A percentile compares a stretch with the other conserved stretches of the same genome.
Conservation (phyloP, 768 basidiomycete species). For the Rhodotorula babjevae region DNA sequence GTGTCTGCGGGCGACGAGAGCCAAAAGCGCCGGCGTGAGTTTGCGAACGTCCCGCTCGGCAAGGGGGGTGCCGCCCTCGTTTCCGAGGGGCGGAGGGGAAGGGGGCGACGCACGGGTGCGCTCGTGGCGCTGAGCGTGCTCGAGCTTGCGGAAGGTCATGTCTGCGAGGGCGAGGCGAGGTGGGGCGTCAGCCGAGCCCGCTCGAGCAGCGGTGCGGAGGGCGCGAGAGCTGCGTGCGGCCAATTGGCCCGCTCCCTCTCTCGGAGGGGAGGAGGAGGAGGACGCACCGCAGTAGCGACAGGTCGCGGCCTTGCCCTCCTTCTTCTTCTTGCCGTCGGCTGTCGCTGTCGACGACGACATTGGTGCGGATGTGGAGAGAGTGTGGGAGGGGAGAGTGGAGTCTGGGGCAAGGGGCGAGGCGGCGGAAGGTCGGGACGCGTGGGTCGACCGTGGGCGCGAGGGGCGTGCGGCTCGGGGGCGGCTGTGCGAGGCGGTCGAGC, state of each 20-base stretch:
- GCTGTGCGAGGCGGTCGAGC: neutral
- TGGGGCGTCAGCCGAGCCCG: too few relatives aligned
- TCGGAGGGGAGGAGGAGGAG: neutral
- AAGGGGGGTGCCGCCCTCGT: neutral
- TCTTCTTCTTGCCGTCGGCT: neutral
- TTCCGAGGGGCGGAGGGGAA: too few relatives aligned
- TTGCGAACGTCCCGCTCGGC: too few relatives aligned
- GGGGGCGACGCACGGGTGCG: slow-evolving; percentile 36
- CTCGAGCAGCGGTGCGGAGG: too few relatives aligned
- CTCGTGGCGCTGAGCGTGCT: slow-evolving; percentile 42
- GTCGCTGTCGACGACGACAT: neutral
- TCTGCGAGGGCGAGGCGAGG: slow-evolving; percentile 5
- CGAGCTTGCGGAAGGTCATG: slow-evolving; percentile 40
- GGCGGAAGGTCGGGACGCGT: too few relatives aligned
- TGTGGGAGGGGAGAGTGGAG: neutral
- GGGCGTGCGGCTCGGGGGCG: neutral
- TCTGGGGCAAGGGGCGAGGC: too few relatives aligned
- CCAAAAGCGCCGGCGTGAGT: neutral
- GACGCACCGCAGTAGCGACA: slow-evolving; percentile 1
- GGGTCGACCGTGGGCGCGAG: neutral
- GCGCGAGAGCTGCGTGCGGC: too few relatives aligned
- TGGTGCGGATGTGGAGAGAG: too few relatives aligned
- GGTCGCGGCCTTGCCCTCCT: slow-evolving; percentile 6
- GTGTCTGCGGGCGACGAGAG: slow-evolving; percentile 33
- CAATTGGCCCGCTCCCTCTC: too few relatives aligned